phyloP scores from a whole-genome alignment of 176 grass and related monocot species.

The Lolium perenne region DNA sequence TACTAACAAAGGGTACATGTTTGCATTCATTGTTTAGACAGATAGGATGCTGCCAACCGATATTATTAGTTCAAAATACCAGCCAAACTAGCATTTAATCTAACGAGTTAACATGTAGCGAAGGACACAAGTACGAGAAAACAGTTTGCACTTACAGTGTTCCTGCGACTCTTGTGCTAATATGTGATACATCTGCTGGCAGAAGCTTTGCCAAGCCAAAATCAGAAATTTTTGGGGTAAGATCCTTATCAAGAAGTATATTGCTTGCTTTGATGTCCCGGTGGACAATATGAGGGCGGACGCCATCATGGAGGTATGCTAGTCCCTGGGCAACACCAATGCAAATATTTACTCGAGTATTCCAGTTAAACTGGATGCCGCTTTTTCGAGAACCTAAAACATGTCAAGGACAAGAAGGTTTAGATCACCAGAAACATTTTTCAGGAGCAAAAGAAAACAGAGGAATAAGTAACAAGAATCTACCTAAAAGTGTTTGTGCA shows the following conservation, averaged over 20 bases:
- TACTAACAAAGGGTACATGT: neutral
- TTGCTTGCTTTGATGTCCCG: slow-evolving; percentile 85
- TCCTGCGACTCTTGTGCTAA: slow-evolving; percentile 81
- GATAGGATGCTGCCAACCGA: neutral
- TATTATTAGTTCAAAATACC: neutral
- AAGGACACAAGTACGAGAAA: neutral
- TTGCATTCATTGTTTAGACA: neutral
- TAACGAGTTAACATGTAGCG: neutral
- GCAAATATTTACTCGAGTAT: slow-evolving; percentile 65
- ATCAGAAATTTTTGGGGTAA: slow-evolving; percentile 79
- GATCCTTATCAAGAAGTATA: slow-evolving; percentile 70
- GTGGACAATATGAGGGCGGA: slow-evolving; percentile 70
- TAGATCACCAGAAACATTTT: slow-evolving; percentile 5
- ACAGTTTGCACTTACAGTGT: slow-evolving; percentile 63
- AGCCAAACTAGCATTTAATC: neutral
- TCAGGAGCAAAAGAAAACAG: neutral
- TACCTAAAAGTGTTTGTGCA: slow-evolving; percentile 74
- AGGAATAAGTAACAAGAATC: slow-evolving; percentile 32
- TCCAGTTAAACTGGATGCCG: slow-evolving; percentile 74
- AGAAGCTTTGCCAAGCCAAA: slow-evolving; percentile 80
- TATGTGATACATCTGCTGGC: slow-evolving; percentile 66
- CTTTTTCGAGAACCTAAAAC: slow-evolving; percentile 58
- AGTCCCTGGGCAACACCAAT: slow-evolving; percentile 70
- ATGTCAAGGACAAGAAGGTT: slow-evolving; percentile 30
- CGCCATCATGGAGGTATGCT: slow-evolving; percentile 63